Evolutionary conservation across 139 green algal species (phyloP).

Genomic region (Volvox reticuliferus): DNA sequence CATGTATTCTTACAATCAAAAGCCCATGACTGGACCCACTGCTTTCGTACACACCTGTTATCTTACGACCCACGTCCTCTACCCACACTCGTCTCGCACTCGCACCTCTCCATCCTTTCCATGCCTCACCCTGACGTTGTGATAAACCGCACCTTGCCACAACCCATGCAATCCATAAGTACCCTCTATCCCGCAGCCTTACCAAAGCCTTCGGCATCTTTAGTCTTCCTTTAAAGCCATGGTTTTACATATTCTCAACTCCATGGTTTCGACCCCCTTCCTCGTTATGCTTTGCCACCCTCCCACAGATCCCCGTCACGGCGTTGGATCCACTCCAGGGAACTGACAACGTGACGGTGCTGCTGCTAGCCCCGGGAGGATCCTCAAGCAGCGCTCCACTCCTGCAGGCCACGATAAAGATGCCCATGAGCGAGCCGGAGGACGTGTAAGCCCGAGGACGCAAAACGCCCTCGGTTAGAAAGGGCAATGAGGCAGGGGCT

Average conservation of each 20-base stretch:
- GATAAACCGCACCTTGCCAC: not conserved
- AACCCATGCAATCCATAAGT: too few relatives aligned
- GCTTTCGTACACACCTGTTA: not conserved
- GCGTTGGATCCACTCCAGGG: slow-evolving; percentile 60
- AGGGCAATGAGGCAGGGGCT: too few relatives aligned
- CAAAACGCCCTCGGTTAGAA: too few relatives aligned
- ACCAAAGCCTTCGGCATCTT: not conserved
- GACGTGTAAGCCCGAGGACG: slow-evolving; percentile 34
- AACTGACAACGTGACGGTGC: slow-evolving; percentile 58
- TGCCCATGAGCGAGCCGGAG: slow-evolving; percentile 73
- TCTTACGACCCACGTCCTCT: not conserved
- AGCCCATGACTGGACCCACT: too few relatives aligned
- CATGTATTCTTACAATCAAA: too few relatives aligned
- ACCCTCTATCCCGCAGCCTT: too few relatives aligned
- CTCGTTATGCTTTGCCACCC: too few relatives aligned
- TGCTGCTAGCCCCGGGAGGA: slow-evolving; percentile 51
- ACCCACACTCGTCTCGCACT: not conserved
- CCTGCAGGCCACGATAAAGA: slow-evolving; percentile 62
- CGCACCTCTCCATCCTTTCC: not conserved
- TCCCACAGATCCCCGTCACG: slow-evolving; percentile 58
- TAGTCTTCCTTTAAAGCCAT: too few relatives aligned
- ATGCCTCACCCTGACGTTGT: not conserved
- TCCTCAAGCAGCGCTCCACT: slow-evolving; percentile 60
- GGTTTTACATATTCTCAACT: not conserved
- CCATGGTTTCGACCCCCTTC: not conserved